Evolutionary conservation across 805 yeast genomes (phyloP).

Genomic region (Kockiozyma suomiensis): DNA sequence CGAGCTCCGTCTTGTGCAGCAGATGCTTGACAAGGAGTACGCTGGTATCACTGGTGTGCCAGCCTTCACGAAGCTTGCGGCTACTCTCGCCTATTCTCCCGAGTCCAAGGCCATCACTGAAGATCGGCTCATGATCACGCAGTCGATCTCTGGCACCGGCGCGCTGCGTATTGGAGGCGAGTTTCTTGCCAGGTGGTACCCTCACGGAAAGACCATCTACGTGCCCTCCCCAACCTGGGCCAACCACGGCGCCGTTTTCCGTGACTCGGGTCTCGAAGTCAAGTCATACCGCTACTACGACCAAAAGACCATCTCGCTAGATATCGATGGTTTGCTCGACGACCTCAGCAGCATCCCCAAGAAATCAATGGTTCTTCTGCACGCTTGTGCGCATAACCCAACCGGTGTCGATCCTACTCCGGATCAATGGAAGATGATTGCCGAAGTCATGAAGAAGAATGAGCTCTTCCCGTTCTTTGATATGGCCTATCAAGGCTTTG

Average conservation of each 20-base stretch:
- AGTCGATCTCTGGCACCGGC: conserved; percentile 94
- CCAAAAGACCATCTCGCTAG: conserved; percentile 60
- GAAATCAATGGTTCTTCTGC: conserved; percentile 72
- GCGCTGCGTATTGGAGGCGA: conserved; percentile 84
- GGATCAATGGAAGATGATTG: conserved; percentile 78
- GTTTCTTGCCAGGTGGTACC: conserved; percentile 65
- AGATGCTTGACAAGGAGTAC: conserved; percentile 74
- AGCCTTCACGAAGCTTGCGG: conserved; percentile 65
- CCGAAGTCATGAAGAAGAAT: conserved; percentile 60
- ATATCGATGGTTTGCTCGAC: conserved; percentile 61
- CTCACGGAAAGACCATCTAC: conserved; percentile 56
- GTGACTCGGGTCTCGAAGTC: conserved; percentile 65
- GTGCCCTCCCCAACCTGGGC: conserved; percentile 95
- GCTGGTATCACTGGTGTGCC: conserved; percentile 83
- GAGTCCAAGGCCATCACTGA: conserved; percentile 60
- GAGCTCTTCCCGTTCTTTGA: conserved; percentile 80
- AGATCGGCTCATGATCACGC: conserved; percentile 75
- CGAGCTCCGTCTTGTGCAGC: conserved; percentile 53
- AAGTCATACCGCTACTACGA: conserved; percentile 74
- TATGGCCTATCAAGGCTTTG: conserved; percentile 95
- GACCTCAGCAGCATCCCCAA: conserved; percentile 59
- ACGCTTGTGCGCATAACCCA: conserved; percentile 97
- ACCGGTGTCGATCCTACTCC: conserved; percentile 89
- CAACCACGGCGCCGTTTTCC: conserved; percentile 80
- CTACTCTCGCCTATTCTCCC: conserved; percentile 69